These are phyloP conservation scores for Chalaropsis thielavioides DNA, from an alignment of 2,329 filamentous ascomycete species.

Conservation along the genomic window DNA sequence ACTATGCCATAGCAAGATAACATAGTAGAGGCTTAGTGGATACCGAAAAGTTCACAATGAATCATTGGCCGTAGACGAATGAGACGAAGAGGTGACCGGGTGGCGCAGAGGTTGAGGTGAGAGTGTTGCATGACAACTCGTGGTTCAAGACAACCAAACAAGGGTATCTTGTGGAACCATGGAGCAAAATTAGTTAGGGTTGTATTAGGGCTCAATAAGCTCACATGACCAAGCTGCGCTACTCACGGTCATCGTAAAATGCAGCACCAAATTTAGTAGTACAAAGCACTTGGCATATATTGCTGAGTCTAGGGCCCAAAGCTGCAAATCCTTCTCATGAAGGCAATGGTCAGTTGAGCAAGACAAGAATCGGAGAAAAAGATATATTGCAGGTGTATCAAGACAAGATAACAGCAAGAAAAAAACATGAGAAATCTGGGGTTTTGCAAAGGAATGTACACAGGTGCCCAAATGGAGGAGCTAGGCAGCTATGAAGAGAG, in stretches of 20 bases:
- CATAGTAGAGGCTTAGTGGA: background rate
- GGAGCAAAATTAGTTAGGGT: background rate
- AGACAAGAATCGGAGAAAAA: background rate
- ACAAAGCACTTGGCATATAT: too few species aligned
- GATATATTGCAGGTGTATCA: background rate
- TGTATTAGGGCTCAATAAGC: background rate
- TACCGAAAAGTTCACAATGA: background rate
- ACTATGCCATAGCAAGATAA: background rate
- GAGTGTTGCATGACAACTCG: too few species aligned
- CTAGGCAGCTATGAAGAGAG: background rate
- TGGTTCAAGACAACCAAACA: too few species aligned
- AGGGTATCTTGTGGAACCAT: background rate
- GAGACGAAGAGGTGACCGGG: background rate
- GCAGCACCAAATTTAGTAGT: too few species aligned
- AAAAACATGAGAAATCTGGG: background rate
- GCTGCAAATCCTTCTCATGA: too few species aligned
- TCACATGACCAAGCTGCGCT: background rate
- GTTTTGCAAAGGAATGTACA: background rate
- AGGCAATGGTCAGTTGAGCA: too few species aligned
- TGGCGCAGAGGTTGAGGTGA: background rate
- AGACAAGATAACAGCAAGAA: background rate
- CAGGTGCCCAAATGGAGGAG: background rate
- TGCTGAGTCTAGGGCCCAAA: too few species aligned
- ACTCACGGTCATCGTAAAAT: too few species aligned
- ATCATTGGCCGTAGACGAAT: background rate